A percentile compares a stretch with the other conserved stretches of the same genome.
phyloP scores from a whole-genome alignment of 176 grass and related monocot genomes.

The Aegilops tauschii region DNA sequence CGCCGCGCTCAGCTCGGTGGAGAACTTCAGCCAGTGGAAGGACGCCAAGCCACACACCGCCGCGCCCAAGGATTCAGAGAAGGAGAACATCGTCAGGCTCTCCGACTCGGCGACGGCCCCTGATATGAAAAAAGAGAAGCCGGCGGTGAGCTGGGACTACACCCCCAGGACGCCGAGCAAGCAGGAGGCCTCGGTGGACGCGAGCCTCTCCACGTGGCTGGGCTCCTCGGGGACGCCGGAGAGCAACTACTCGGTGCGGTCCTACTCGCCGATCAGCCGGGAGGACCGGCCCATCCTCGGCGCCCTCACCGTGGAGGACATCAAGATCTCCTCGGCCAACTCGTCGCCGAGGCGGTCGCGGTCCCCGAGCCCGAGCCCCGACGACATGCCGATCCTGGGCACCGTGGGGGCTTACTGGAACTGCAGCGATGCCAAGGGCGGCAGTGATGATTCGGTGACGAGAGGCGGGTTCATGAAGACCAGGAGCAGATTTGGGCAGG shows the following conservation, averaged over 20 bases:
- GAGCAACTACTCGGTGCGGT: slow-evolving; percentile 43
- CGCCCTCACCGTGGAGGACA: slow-evolving; percentile 79
- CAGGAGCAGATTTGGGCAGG: slow-evolving; percentile 52
- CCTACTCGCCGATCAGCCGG: slow-evolving; percentile 52
- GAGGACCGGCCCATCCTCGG: slow-evolving; percentile 90
- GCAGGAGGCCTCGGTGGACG: slow-evolving; percentile 71
- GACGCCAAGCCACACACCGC: slow-evolving; percentile 47
- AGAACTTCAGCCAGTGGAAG: slow-evolving; percentile 83
- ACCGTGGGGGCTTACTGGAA: slow-evolving; percentile 88
- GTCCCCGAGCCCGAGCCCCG: slow-evolving; percentile 63
- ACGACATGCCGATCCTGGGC: slow-evolving; percentile 86
- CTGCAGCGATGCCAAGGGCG: slow-evolving; percentile 25
- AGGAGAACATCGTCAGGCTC: slow-evolving; percentile 40
- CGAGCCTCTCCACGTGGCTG: slow-evolving; percentile 93
- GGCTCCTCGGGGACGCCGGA: slow-evolving; percentile 42
- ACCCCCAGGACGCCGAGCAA: slow-evolving; percentile 54
- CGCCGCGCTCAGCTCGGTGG: slow-evolving; percentile 46
- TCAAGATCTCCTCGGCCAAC: slow-evolving; percentile 77
- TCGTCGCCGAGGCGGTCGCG: slow-evolving; percentile 68
- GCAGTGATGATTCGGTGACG: slow-evolving; percentile 26
- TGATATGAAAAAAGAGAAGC: slow-evolving; percentile 26
- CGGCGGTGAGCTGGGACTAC: slow-evolving; percentile 15
- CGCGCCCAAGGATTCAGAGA: slow-evolving; percentile 42
- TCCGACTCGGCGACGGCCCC: not conserved
- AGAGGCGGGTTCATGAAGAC: slow-evolving; percentile 51